These are phyloP conservation scores for Phytopythium vexans DNA, from an alignment of 352 stramenopile genomes.

Conservation along the genomic window DNA sequence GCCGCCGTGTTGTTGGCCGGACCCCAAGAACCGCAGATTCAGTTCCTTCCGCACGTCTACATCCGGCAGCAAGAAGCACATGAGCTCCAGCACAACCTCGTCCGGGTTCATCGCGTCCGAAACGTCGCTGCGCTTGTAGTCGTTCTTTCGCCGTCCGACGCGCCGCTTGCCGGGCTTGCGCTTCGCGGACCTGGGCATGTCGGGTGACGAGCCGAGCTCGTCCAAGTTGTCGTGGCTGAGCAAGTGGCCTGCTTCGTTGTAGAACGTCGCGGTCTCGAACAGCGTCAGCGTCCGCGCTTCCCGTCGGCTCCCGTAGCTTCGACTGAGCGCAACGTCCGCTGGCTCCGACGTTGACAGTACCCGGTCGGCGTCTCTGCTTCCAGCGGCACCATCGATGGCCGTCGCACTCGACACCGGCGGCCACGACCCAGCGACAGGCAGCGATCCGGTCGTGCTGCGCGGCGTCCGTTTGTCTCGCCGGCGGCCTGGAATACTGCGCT, in stretches of 20 bases:
- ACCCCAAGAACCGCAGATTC: conserved; percentile 60
- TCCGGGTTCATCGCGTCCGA: conserved; percentile 43
- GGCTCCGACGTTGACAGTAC: conserved; percentile 45
- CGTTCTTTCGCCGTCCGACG: conserved; percentile 49
- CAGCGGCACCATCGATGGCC: conserved; percentile 19
- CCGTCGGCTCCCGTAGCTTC: conserved; percentile 31
- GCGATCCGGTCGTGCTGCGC: conserved; percentile 20
- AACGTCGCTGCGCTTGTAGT: conserved; percentile 35
- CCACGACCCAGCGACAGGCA: conserved; percentile 53
- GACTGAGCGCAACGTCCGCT: conserved; percentile 22
- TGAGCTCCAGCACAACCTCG: conserved; percentile 75
- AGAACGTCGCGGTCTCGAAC: conserved; percentile 77
- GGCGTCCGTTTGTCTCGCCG: conserved; percentile 11
- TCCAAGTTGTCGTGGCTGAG: conserved; percentile 74
- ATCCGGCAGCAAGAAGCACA: conserved; percentile 58
- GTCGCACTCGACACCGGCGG: conserved; percentile 21
- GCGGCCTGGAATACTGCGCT: conserved; percentile 33
- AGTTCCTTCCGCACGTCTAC: conserved; percentile 80
- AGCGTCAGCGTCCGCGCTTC: conserved; percentile 67
- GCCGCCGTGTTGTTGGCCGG: conserved; percentile 30
- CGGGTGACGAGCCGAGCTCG: conserved; percentile 53
- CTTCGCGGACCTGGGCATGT: conserved; percentile 22
- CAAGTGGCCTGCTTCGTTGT: conserved; percentile 67
- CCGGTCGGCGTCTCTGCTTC: conserved; percentile 21
- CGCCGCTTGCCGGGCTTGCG: conserved; percentile 58